Conservation (phyloP, 108 stramenopile genomes). For the Skeletonema tropicum region DNA sequence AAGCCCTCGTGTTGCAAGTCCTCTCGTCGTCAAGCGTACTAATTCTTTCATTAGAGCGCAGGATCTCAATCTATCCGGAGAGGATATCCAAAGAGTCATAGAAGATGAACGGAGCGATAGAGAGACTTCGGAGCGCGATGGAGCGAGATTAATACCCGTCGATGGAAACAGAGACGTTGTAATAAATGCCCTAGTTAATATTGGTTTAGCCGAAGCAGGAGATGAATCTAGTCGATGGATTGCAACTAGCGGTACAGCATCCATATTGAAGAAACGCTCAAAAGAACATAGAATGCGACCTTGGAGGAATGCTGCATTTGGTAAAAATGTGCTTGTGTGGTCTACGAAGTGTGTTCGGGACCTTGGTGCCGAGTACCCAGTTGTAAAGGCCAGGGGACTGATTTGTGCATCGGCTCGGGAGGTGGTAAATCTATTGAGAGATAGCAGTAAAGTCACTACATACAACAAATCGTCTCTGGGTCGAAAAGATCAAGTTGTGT, state of each 20-base stretch:
- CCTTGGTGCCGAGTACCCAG: conserved; percentile 56
- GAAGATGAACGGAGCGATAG: conserved; percentile 10
- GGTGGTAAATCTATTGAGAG: conserved; percentile 58
- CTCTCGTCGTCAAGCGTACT: neutral
- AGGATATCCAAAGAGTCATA: neutral
- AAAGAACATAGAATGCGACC: conserved; percentile 25
- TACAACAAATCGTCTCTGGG: conserved; percentile 76
- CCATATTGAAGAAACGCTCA: conserved; percentile 36
- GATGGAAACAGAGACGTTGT: conserved; percentile 18
- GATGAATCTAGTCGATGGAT: conserved; percentile 64
- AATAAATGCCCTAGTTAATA: conserved; percentile 43
- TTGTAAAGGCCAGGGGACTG: conserved; percentile 64
- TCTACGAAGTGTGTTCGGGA: conserved; percentile 41
- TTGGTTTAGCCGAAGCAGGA: conserved; percentile 47
- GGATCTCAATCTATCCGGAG: conserved; percentile 18
- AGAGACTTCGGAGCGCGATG: conserved; percentile 1
- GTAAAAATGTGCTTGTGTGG: conserved; percentile 47
- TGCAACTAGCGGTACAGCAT: conserved; percentile 52
- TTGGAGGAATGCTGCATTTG: conserved; percentile 37
- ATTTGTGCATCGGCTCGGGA: conserved; percentile 48
- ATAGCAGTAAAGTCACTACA: conserved; percentile 50
- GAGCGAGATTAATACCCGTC: conserved; percentile 11
- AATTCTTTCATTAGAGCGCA: conserved; percentile 28
- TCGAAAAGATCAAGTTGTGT: conserved; percentile 54
- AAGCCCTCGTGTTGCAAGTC: neutral